Evolutionary conservation across 1,284 basidiomycete species (phyloP).

Genomic region (Leucoagaricus sp.): DNA sequence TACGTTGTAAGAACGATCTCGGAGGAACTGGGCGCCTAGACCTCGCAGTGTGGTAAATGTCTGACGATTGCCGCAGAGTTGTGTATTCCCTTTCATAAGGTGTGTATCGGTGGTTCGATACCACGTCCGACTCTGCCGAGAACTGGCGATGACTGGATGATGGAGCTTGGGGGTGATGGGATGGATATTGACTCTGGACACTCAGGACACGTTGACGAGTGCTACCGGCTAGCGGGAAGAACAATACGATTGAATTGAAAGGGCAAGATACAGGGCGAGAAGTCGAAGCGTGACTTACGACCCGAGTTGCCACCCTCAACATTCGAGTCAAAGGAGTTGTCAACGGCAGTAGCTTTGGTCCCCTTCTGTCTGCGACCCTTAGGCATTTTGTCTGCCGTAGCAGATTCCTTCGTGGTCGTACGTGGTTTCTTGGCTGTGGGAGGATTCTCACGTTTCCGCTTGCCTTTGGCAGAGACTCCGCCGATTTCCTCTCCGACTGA

Average conservation of each 20-base stretch:
- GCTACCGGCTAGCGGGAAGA: background rate
- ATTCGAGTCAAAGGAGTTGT: background rate
- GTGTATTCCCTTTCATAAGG: constrained; percentile 8
- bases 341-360: background rate
- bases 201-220: constrained; percentile 5
- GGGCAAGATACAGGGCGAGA: background rate
- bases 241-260: background rate
- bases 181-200: constrained; percentile 11
- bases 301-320: background rate
- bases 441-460: constrained; percentile 15
- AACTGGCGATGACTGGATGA: constrained; percentile 4
- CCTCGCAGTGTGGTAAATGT: constrained; percentile 9
- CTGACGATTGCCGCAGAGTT: constrained; percentile 9
- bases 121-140: background rate
- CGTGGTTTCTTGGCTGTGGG: constrained; percentile 26
- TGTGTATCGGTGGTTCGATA: constrained; percentile 3
- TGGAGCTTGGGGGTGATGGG: background rate
- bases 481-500: constrained; percentile 18
- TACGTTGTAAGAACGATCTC: constrained; percentile 54
- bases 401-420: constrained; percentile 15
- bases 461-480: constrained; percentile 8
- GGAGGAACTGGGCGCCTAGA: constrained; percentile 22
- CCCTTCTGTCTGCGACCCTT: constrained; percentile 19
- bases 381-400: constrained; percentile 20
- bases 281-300: background rate